Evolutionary conservation across 208 protist species (phyloP), one percentile per base, ranked within the genome.

Genomic region (Histomonas meleagridis): DNA sequence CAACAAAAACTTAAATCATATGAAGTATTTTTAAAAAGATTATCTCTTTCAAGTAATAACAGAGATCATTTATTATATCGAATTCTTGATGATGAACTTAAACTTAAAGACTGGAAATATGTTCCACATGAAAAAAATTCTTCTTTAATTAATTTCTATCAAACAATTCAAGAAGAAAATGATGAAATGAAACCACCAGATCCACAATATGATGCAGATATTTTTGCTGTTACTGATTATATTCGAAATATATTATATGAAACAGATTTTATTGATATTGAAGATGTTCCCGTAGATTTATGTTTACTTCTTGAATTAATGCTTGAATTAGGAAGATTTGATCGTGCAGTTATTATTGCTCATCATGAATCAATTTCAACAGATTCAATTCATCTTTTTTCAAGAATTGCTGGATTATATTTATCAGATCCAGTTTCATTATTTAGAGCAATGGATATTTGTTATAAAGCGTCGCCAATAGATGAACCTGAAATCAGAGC

Each of bases 281-380:
- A 86, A 40, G 76, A 86, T 38, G 46, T 86, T 12, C 40, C 43
- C 0, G 38, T 86, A 5, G 46, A 86, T 86, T 9, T 86, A 3
- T 51, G 18, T 26, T 38, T 86, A 23, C 28, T 86, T 5, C 28
- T 86, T 55, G 76, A 86, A 55, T 57, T 86, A 18, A n/a, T 86
- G 40, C 51, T 86, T 18, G 76, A 86, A 55, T 28, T 86, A 18
- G 76, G 46, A 55, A 86, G 76, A 49, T 86, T 86, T 35, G 76
- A 86, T 57, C 0, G 76, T 26, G 76, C 76, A 16, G 40, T 43
- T 32, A 32, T 51, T 18, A 32, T 86, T 55, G 23, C 76, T 10
- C 7, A n/a, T 9, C 76, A 86, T 55, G 40, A 43, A 86, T 86
- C 76, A 57, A 55, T 86, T 16, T 40, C 18, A 32, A n/a, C 76